Evolutionary conservation across 2,329 filamentous ascomycete genomes (phyloP).

Genomic region (Lecanosticta acicola): DNA sequence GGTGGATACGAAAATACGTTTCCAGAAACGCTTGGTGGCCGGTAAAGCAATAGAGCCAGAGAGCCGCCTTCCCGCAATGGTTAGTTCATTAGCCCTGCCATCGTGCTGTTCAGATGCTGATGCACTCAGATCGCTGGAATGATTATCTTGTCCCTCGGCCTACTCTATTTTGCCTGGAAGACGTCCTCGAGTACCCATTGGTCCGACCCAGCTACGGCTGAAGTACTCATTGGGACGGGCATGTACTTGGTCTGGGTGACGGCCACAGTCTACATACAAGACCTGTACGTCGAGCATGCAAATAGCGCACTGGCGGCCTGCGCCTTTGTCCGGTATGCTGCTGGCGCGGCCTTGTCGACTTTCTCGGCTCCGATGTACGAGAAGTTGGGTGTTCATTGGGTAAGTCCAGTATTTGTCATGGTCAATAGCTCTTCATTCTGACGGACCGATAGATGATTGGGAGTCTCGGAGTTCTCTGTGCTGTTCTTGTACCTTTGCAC

Average conservation of each 20-base stretch:
- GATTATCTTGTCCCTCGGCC: constrained; percentile 4
- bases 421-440: neutral
- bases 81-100: neutral
- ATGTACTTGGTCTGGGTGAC: constrained; percentile 15
- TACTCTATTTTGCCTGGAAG: constrained; percentile 10
- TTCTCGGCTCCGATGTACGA: constrained; percentile 8
- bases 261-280: constrained; percentile 13
- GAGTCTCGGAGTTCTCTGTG: constrained; percentile 7
- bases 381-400: constrained; percentile 6
- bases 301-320: constrained; percentile 13
- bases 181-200: neutral
- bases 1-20: constrained; percentile 11
- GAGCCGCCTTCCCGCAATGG: constrained; percentile 13
- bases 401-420: neutral
- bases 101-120: constrained; percentile 1
- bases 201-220: constrained; percentile 5
- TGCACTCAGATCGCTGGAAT: constrained; percentile 9
- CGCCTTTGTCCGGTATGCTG: constrained; percentile 11
- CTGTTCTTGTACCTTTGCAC: constrained; percentile 8
- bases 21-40: constrained; percentile 2
- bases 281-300: constrained; percentile 12
- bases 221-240: constrained; percentile 7
- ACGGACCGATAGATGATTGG: constrained; percentile 4
- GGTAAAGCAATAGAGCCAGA: constrained; percentile 9
- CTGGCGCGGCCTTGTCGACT: constrained; percentile 9